Percentiles rank a stretch among this genome's conserved stretches.
These are phyloP conservation scores for Vaccinium myrtillus DNA, from an alignment of 148 eudicot genomes.

Conservation along the genomic window DNA sequence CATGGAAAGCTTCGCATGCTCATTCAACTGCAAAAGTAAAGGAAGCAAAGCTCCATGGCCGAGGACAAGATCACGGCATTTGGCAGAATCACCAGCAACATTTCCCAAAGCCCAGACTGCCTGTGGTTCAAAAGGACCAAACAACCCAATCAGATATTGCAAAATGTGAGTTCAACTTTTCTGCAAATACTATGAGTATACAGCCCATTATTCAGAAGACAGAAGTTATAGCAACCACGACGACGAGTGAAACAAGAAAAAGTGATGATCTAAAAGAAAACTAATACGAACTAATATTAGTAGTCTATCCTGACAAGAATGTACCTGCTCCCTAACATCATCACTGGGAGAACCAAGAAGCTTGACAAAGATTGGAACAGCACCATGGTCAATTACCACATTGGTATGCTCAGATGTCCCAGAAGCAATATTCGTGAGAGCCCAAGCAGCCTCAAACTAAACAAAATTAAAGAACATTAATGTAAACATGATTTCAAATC, in stretches of 20 bases:
- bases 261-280: background rate
- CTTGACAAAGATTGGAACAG: slow-evolving; percentile 43
- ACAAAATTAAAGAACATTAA: background rate
- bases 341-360: slow-evolving; percentile 43
- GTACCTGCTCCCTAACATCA: slow-evolving; percentile 51
- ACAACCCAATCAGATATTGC: background rate
- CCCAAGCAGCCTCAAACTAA: slow-evolving; percentile 54
- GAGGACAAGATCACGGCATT: slow-evolving; percentile 57
- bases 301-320: background rate
- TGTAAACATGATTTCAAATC: background rate
- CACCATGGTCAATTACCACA: slow-evolving; percentile 49
- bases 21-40: slow-evolving; percentile 46
- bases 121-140: slow-evolving; percentile 20
- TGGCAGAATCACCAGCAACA: slow-evolving; percentile 60
- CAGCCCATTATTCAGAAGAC: background rate
- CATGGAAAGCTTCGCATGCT: slow-evolving; percentile 50
- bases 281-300: background rate
- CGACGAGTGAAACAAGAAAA: background rate
- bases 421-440: slow-evolving; percentile 46
- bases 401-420: slow-evolving; percentile 51
- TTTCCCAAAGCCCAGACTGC: slow-evolving; percentile 69
- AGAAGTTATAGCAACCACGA: background rate
- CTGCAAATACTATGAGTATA: background rate
- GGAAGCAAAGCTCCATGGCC: slow-evolving; percentile 44
- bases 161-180: background rate